Percentiles rank a stretch among this genome's conserved stretches.
Conservation (phyloP, 192 early-diverging fungal species). For the Haplosporangium gracile region DNA sequence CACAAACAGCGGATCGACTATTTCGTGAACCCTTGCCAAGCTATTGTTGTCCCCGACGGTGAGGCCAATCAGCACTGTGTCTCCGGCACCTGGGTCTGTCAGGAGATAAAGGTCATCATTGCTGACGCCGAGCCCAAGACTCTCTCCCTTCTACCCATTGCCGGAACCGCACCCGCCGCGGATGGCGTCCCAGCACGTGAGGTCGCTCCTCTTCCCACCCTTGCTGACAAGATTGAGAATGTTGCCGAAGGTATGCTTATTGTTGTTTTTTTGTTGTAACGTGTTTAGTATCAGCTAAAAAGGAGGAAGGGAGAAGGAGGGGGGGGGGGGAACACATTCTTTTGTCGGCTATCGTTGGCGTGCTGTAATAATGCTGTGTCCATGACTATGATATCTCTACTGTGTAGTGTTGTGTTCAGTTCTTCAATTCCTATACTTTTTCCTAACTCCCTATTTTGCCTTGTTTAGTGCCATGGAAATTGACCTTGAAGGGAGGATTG, state of each 20-base stretch:
- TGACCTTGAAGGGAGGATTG: conserved; percentile 46
- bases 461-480: conserved; percentile 44
- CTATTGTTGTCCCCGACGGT: conserved; percentile 39
- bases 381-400: background rate
- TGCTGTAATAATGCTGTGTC: background rate
- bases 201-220: conserved; percentile 22
- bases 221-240: conserved; percentile 27
- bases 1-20: conserved; percentile 36
- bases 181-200: conserved; percentile 31
- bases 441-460: background rate
- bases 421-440: background rate
- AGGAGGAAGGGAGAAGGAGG: background rate
- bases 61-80: conserved; percentile 17
- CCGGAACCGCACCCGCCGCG: conserved; percentile 33
- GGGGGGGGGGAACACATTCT: background rate
- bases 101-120: conserved; percentile 31
- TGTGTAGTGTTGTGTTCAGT: background rate
- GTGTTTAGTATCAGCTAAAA: background rate
- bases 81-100: conserved; percentile 44
- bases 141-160: conserved; percentile 21
- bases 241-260: conserved; percentile 33
- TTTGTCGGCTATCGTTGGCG: background rate
- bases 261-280: background rate
- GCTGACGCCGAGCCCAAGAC: conserved; percentile 23
- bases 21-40: conserved; percentile 48